phyloP scores from a whole-genome alignment of 2,329 filamentous ascomycete genomes.

The Botrytis fragariae region DNA sequence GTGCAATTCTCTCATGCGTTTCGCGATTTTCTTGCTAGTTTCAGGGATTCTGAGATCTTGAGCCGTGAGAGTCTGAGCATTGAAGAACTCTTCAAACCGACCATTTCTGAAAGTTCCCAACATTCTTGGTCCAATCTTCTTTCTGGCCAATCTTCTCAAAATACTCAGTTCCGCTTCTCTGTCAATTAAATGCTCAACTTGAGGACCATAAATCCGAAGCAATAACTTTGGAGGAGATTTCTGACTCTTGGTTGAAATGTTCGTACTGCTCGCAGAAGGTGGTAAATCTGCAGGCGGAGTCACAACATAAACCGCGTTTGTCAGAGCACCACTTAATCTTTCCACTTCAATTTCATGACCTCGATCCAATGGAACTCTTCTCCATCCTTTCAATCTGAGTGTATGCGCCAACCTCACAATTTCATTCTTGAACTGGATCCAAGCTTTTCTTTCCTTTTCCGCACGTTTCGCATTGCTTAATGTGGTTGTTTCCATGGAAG shows the following conservation, averaged over 20 bases:
- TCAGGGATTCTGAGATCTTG: slow-evolving; percentile 75
- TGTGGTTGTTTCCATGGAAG: slow-evolving; percentile 41
- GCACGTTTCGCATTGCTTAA: slow-evolving; percentile 47
- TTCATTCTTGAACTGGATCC: slow-evolving; percentile 87
- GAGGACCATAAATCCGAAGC: slow-evolving; percentile 87
- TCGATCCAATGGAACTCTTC: slow-evolving; percentile 70
- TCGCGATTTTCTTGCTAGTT: slow-evolving; percentile 89
- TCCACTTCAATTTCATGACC: slow-evolving; percentile 69
- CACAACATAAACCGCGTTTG: slow-evolving; percentile 95
- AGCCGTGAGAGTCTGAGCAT: slow-evolving; percentile 76
- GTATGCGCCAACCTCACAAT: slow-evolving; percentile 89
- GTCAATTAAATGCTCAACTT: slow-evolving; percentile 94
- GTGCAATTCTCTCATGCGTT: slow-evolving; percentile 94
- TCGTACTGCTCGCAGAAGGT: slow-evolving; percentile 32
- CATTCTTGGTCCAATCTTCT: slow-evolving; percentile 88
- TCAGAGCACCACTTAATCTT: slow-evolving; percentile 84
- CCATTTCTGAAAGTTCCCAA: slow-evolving; percentile 93
- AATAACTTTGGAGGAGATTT: slow-evolving; percentile 62
- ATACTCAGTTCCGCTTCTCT: slow-evolving; percentile 86
- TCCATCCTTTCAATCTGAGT: slow-evolving; percentile 86
- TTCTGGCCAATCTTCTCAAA: slow-evolving; percentile 78
- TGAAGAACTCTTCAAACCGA: slow-evolving; percentile 91
- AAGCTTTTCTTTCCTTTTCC: slow-evolving; percentile 70
- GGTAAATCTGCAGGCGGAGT: slow-evolving; percentile 68
- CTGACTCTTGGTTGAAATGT: slow-evolving; percentile 36